A percentile compares a stretch with the other conserved stretches of the same genome.
Evolutionary conservation across 1,139 yeast species (phyloP).

Genomic region (Arxiozyma heterogenica): DNA sequence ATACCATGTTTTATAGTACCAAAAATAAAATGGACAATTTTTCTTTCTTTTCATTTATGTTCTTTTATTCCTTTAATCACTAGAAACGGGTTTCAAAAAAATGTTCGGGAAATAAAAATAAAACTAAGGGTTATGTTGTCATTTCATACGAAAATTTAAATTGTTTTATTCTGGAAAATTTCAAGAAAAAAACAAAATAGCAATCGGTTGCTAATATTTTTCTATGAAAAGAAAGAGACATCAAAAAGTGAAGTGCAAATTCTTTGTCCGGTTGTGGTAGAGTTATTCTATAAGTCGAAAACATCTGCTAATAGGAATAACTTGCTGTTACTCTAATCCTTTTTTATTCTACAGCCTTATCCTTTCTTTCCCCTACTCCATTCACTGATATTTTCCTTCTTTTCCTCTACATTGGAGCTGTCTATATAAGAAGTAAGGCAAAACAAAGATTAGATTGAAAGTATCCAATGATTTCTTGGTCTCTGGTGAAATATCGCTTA

Average conservation of each 20-base stretch:
- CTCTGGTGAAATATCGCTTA: constrained; percentile 19
- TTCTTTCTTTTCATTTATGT: neutral
- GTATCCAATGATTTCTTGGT: constrained; percentile 3
- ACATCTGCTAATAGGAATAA: neutral
- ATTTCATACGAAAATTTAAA: neutral
- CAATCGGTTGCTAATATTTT: neutral
- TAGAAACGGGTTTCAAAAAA: neutral
- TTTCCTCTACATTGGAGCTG: neutral
- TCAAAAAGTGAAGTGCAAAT: too few relatives aligned
- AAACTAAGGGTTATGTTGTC: neutral
- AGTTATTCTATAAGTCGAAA: neutral
- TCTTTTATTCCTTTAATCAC: neutral
- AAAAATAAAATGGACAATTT: neutral
- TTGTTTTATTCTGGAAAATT: neutral
- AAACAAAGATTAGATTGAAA: neutral
- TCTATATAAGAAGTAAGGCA: neutral
- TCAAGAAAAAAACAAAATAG: too few relatives aligned
- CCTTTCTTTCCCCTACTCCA: neutral
- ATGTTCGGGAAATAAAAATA: too few relatives aligned
- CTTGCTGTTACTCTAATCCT: neutral
- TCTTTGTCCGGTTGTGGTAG: neutral
- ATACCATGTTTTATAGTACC: neutral
- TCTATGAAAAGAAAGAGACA: neutral
- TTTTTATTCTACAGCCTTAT: too few relatives aligned
- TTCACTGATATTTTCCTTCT: neutral